A percentile compares a stretch with the other conserved stretches of the same genome.
Evolutionary conservation across 129 eudicot genomes (phyloP).

Genomic region (Centrapalus pauciflorus): DNA sequence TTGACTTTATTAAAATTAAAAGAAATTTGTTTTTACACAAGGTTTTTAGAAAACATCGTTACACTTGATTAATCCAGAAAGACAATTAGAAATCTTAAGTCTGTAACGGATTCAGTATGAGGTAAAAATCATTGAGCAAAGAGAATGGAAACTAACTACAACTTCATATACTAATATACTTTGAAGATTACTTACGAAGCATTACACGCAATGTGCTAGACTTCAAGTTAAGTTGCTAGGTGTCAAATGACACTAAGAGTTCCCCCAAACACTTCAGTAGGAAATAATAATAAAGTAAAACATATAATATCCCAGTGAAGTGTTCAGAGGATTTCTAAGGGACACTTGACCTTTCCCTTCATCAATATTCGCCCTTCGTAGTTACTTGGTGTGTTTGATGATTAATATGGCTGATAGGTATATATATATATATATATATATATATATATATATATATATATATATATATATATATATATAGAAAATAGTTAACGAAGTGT

Average conservation of each 20-base stretch:
- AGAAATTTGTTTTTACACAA: too few relatives aligned
- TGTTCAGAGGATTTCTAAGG: conserved; percentile 13
- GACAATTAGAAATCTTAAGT: too few relatives aligned
- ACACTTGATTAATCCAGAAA: too few relatives aligned
- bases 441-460: not conserved
- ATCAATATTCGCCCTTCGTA: not conserved
- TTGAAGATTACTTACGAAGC: not conserved
- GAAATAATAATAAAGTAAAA: not conserved
- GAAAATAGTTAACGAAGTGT: not conserved
- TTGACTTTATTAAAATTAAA: too few relatives aligned
- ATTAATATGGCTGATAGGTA: not conserved
- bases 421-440: not conserved
- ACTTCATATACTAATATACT: too few relatives aligned
- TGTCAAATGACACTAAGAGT: conserved; percentile 14
- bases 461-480: not conserved
- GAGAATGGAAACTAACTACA: too few relatives aligned
- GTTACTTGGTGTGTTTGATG: not conserved
- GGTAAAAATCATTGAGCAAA: too few relatives aligned
- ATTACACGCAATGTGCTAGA: not conserved
- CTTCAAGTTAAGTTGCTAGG: not conserved
- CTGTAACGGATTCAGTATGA: too few relatives aligned
- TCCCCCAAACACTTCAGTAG: conserved; percentile 25
- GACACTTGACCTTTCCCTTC: not conserved
- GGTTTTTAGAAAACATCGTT: too few relatives aligned
- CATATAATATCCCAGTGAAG: conserved; percentile 12